Evolutionary conservation across 164 flowering plant genomes (phyloP).

Genomic region (Akebia trifoliata): DNA sequence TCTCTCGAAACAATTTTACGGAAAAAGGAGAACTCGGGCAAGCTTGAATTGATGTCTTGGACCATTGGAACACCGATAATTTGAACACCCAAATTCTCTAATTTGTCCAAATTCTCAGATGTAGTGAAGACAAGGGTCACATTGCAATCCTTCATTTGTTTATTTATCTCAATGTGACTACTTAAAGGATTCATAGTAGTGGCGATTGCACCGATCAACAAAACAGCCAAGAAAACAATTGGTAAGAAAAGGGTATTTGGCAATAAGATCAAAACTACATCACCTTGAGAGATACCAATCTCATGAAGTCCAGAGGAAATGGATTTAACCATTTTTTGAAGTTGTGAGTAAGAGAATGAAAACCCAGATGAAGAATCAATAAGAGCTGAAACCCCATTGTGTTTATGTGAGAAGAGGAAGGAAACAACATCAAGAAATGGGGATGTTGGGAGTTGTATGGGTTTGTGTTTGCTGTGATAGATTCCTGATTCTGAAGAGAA

Average conservation of each 20-base stretch:
- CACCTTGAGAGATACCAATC: constrained; percentile 52
- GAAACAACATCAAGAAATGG: constrained; percentile 60
- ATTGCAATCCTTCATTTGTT: constrained; percentile 32
- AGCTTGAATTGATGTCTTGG: background rate
- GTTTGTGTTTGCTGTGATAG: constrained; percentile 39
- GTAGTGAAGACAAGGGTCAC: constrained; percentile 35
- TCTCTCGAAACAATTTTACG: constrained; percentile 29
- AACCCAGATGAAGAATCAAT: constrained; percentile 64
- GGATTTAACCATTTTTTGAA: constrained; percentile 45
- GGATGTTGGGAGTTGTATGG: constrained; percentile 39
- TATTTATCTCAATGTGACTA: constrained; percentile 41
- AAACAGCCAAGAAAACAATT: constrained; percentile 45
- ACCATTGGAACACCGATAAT: constrained; percentile 42
- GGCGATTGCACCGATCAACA: constrained; percentile 59
- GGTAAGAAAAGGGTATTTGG: constrained; percentile 67
- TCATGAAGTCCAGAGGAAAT: constrained; percentile 51
- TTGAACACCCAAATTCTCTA: constrained; percentile 31
- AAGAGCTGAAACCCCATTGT: constrained; percentile 45
- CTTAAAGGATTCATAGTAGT: constrained; percentile 65
- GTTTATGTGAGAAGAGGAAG: constrained; percentile 52
- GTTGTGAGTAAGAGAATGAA: constrained; percentile 46
- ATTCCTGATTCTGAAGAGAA: constrained; percentile 59
- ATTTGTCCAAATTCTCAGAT: constrained; percentile 16
- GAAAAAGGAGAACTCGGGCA: constrained; percentile 20
- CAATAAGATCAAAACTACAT: constrained; percentile 53